These are phyloP conservation scores for Kwoniella dejecticola DNA, from an alignment of 768 basidiomycete species.

Conservation along the genomic window DNA sequence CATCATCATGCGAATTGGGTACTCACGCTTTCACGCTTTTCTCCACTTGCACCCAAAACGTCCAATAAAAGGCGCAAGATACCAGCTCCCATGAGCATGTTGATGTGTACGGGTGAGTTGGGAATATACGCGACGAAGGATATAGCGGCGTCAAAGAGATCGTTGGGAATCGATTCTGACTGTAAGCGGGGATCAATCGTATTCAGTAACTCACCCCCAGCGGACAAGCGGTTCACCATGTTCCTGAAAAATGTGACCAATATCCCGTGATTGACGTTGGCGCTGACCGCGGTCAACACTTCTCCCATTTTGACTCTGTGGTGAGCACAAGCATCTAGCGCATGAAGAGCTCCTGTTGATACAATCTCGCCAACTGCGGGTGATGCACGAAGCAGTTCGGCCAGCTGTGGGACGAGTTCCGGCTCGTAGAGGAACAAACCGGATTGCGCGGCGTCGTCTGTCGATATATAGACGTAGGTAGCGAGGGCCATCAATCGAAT, in stretches of 20 bases:
- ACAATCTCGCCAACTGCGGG: conserved; percentile 69
- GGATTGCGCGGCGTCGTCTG: conserved; percentile 69
- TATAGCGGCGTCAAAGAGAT: conserved; percentile 70
- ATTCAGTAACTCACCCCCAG: conserved; percentile 19
- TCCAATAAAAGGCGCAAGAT: conserved; percentile 86
- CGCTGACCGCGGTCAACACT: conserved; percentile 85
- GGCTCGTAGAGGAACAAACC: conserved; percentile 93
- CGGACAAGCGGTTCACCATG: conserved; percentile 68
- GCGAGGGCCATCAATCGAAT: conserved; percentile 84
- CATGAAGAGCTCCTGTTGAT: conserved; percentile 80
- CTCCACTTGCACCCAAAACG: conserved; percentile 74
- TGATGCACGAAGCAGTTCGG: conserved; percentile 83
- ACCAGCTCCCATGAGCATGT: conserved; percentile 93
- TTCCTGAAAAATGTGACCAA: conserved; percentile 84
- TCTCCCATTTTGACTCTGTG: conserved; percentile 82
- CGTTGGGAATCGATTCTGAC: conserved; percentile 48
- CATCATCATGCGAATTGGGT: neutral
- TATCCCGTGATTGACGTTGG: conserved; percentile 93
- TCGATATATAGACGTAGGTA: conserved; percentile 81
- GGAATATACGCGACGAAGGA: conserved; percentile 85
- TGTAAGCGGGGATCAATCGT: neutral
- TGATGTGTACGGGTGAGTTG: conserved; percentile 78
- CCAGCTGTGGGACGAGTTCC: conserved; percentile 82
- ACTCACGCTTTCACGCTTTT: conserved; percentile 65
- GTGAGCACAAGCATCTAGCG: conserved; percentile 85